Evolutionary conservation across 1,139 yeast genomes (phyloP), one percentile per base, ranked within the genome.

Genomic region (Yamadazyma atlantica): DNA sequence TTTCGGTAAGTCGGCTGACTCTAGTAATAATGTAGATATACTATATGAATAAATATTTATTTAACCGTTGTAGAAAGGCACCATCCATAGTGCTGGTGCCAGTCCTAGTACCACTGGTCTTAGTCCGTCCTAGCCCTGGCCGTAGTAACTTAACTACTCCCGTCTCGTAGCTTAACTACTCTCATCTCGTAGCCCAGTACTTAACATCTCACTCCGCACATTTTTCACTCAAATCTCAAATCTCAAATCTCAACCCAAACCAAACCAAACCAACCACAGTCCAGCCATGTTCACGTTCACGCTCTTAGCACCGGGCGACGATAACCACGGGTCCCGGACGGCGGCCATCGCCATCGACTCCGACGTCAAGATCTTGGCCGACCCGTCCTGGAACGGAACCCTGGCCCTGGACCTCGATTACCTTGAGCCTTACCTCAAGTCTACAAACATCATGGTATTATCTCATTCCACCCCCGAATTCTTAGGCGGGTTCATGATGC

Each of bases 381-480:
- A 84, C 48, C 90, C 90, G 0, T 77, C 82, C 3, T 84, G 90
- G 90, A 76, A 78, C 49, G 85, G 86, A 3, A 51, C 51, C 33
- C 43, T 56, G 48, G 49, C 66, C 53, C 48, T 73, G 50, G 63
- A 60, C 57, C 54, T 58, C 45, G 19, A 69, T 53, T 63, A 67
- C 72, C 60, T 80, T 69, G 62, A 64, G 57, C 36, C 57, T 61
- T 46, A 69, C 63, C 40, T 71, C 34, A 66, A 76, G 15, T 73
- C 75, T 27, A 72, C 84, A 4, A 88, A 87, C 52, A 62, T 85
- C 23, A 76, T 92, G 3, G 57, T 92, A 4, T 63, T 92, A 14
- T 89, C 97, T 1, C 98, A 92, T 54, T 83, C 97, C 1, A 84
- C 96, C 0, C 71, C 83, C 1, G 82, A 85, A 36, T 90, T 82